Conservation (phyloP, 139 green algal genomes). For the Auxenochlorella pyrenoidosa region DNA sequence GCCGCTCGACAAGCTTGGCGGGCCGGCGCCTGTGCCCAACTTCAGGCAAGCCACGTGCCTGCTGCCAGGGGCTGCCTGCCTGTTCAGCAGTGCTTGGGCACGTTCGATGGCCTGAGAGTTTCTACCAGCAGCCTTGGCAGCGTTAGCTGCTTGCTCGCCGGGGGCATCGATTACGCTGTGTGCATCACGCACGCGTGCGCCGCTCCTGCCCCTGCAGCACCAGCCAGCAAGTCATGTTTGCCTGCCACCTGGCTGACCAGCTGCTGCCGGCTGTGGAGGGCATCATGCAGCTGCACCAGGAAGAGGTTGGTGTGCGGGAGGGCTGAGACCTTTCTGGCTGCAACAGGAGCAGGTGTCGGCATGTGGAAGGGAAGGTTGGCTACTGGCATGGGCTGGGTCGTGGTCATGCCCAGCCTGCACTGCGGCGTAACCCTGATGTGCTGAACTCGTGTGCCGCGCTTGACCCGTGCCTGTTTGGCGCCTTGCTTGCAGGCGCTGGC, state of each 20-base stretch:
- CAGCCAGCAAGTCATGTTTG: constrained; percentile 15
- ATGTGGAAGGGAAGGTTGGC: no score
- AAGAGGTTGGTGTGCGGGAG: not conserved
- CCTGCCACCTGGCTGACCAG: constrained; percentile 10
- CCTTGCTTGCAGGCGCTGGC: not conserved
- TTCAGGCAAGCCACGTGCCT: not conserved
- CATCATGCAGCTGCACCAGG: not conserved
- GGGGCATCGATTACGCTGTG: not conserved
- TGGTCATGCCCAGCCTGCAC: no score
- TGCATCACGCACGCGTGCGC: not conserved
- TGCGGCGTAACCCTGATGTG: no score
- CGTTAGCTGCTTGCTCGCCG: no score
- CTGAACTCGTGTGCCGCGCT: not conserved
- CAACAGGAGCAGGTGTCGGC: no score
- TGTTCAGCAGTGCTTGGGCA: no score
- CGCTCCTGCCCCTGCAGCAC: not conserved
- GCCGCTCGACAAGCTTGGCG: not conserved
- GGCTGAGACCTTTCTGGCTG: no score
- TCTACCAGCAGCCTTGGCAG: no score
- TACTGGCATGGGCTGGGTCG: no score
- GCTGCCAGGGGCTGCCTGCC: not conserved
- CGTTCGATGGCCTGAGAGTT: no score
- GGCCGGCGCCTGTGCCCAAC: not conserved
- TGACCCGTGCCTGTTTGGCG: not conserved
- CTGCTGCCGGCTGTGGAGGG: constrained; percentile 12